These are phyloP conservation scores for Lotmaria passim DNA, from an alignment of 208 protist genomes.

Conservation along the genomic window DNA sequence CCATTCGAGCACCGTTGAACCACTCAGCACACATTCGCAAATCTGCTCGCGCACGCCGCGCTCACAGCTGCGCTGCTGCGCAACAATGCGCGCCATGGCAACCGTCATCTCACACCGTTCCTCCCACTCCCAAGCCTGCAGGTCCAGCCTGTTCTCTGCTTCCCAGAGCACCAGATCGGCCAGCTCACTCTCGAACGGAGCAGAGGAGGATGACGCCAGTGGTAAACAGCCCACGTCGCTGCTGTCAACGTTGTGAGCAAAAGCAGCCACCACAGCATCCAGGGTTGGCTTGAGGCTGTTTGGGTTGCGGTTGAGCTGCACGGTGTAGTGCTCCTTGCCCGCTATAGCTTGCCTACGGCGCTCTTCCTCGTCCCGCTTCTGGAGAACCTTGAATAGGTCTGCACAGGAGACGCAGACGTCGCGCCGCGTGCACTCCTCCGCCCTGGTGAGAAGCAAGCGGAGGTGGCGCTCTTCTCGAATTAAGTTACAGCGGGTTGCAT, in stretches of 20 bases:
- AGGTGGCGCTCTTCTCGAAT: conserved; percentile 10
- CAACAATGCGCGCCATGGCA: conserved; percentile 38
- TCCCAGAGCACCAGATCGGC: conserved; percentile 20
- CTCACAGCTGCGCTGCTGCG: conserved; percentile 38
- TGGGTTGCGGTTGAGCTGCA: conserved; percentile 8
- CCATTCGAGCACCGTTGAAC: conserved; percentile 41
- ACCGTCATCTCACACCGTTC: conserved; percentile 45
- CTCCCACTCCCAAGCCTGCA: conserved; percentile 42
- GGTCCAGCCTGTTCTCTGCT: conserved; percentile 36
- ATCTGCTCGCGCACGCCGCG: conserved; percentile 15
- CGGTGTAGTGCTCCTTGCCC: background rate
- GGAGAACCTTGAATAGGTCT: background rate
- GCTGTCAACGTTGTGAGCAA: background rate
- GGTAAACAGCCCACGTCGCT: background rate
- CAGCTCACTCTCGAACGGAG: background rate
- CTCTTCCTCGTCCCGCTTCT: background rate
- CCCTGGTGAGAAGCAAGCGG: background rate
- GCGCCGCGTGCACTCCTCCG: conserved; percentile 1
- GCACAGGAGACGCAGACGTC: background rate
- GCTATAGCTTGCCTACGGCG: background rate
- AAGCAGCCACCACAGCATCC: background rate
- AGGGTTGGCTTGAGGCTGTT: conserved; percentile 7
- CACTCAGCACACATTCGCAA: conserved; percentile 37
- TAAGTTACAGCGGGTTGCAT: conserved; percentile 5
- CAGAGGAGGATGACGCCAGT: background rate